A percentile compares a stretch with the other conserved stretches of the same genome.
phyloP scores from a whole-genome alignment of 768 basidiomycete genomes.

The Lactarius pseudohatsudake region DNA sequence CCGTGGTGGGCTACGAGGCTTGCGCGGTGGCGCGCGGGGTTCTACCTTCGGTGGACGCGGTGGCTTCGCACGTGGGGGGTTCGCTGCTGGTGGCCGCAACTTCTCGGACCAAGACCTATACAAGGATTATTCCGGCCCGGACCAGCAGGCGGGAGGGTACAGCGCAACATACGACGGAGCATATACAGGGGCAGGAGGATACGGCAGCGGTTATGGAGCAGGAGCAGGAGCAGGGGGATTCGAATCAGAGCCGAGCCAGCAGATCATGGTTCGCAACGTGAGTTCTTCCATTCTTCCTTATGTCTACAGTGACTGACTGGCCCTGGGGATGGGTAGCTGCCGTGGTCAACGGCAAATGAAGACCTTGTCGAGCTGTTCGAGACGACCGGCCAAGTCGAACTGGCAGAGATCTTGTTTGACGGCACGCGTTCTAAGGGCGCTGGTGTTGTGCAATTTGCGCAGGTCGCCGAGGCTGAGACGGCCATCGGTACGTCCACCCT shows the following conservation, averaged over 20 bases:
- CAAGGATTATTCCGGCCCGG: constrained; percentile 90
- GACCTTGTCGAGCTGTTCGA: constrained; percentile 98
- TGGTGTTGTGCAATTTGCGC: constrained; percentile 93
- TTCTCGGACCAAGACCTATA: constrained; percentile 90
- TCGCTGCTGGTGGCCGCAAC: constrained; percentile 50
- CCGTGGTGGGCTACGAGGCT: constrained; percentile 39
- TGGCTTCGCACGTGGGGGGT: constrained; percentile 60
- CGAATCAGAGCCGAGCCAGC: constrained; percentile 84
- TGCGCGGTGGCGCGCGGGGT: constrained; percentile 54
- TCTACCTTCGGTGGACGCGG: constrained; percentile 49
- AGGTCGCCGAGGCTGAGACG: constrained; percentile 86
- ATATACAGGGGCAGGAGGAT: constrained; percentile 37
- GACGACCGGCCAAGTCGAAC: constrained; percentile 92
- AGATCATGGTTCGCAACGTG: constrained; percentile 98
- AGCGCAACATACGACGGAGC: constrained; percentile 39
- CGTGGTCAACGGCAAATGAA: constrained; percentile 99
- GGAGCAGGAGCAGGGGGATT: constrained; percentile 41
- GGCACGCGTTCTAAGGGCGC: constrained; percentile 90
- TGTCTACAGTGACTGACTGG: too few relatives aligned
- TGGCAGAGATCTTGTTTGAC: constrained; percentile 94
- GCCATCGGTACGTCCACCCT: too few relatives aligned
- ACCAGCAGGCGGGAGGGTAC: constrained; percentile 52
- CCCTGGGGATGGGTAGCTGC: constrained; percentile 79
- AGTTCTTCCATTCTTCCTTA: too few relatives aligned
- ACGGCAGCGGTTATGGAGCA: constrained; percentile 7